Evolutionary conservation across 2,329 filamentous ascomycete genomes (phyloP).

Genomic region (Nemania serpens): DNA sequence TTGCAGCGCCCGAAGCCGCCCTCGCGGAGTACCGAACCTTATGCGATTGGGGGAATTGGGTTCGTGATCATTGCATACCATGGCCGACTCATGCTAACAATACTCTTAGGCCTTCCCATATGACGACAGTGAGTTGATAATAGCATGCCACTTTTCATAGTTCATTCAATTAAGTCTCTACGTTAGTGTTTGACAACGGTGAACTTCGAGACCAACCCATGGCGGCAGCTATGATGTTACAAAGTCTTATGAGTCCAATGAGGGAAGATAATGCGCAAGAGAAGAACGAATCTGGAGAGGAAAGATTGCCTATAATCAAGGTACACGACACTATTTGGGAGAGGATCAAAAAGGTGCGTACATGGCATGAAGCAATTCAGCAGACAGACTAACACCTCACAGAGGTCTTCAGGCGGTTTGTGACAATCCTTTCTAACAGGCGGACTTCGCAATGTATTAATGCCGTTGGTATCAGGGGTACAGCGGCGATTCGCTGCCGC

Average conservation of each 20-base stretch:
- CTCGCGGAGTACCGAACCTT: constrained; percentile 13
- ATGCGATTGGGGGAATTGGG: constrained; percentile 24
- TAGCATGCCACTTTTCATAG: neutral
- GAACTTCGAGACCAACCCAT: constrained; percentile 17
- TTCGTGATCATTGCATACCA: neutral
- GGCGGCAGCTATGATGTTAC: constrained; percentile 4
- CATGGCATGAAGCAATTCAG: neutral
- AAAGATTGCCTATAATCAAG: constrained; percentile 11
- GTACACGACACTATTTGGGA: constrained; percentile 21
- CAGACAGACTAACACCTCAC: neutral
- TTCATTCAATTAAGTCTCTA: neutral
- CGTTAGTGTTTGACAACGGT: constrained; percentile 22
- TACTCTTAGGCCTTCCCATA: constrained; percentile 15
- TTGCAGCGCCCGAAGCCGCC: constrained; percentile 17
- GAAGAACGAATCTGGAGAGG: neutral
- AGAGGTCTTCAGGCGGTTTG: constrained; percentile 11
- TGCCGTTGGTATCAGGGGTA: neutral
- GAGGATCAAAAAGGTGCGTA: constrained; percentile 6
- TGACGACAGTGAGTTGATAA: constrained; percentile 15
- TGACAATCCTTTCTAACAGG: neutral
- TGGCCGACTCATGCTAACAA: neutral
- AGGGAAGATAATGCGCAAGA: neutral
- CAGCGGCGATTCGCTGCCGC: constrained; percentile 14
- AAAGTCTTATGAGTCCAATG: constrained; percentile 18
- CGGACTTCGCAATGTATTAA: neutral